A percentile compares a stretch with the other conserved stretches of the same genome.
phyloP scores from a whole-genome alignment of 768 basidiomycete genomes.

The Lentinula lateritia region DNA sequence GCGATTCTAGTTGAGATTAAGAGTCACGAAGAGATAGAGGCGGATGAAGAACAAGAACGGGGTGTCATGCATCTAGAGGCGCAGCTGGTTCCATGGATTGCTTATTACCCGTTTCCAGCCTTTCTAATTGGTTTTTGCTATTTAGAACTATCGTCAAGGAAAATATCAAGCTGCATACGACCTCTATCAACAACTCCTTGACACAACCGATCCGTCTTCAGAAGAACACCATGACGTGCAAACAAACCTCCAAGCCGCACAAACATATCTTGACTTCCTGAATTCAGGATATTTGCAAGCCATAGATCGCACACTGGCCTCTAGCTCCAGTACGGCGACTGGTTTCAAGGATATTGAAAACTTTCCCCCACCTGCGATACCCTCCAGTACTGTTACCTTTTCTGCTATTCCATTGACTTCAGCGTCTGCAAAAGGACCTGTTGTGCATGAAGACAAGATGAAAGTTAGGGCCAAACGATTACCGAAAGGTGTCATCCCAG shows the following conservation, averaged over 20 bases:
- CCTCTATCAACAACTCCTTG: constrained; percentile 76
- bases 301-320: constrained; percentile 53
- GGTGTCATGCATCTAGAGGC: constrained; percentile 79
- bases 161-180: constrained; percentile 69
- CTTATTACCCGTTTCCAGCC: not conserved
- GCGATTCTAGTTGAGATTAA: constrained; percentile 46
- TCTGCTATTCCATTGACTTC: constrained; percentile 23
- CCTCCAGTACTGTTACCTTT: constrained; percentile 20
- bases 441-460: constrained; percentile 19
- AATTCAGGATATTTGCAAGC: constrained; percentile 60
- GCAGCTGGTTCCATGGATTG: constrained; percentile 60
- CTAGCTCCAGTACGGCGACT: constrained; percentile 27
- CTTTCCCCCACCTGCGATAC: constrained; percentile 50
- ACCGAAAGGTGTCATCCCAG: constrained; percentile 70
- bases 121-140: not conserved
- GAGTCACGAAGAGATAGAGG: constrained; percentile 27
- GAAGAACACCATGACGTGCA: constrained; percentile 87
- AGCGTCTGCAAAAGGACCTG: constrained; percentile 13
- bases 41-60: constrained; percentile 34
- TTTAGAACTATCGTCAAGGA: constrained; percentile 73
- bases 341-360: constrained; percentile 41
- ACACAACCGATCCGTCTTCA: constrained; percentile 68
- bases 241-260: constrained; percentile 79
- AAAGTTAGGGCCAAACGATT: constrained; percentile 62
- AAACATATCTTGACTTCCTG: constrained; percentile 82